Evolutionary conservation across 768 basidiomycete genomes (phyloP).

Genomic region (Mycena polygramma): DNA sequence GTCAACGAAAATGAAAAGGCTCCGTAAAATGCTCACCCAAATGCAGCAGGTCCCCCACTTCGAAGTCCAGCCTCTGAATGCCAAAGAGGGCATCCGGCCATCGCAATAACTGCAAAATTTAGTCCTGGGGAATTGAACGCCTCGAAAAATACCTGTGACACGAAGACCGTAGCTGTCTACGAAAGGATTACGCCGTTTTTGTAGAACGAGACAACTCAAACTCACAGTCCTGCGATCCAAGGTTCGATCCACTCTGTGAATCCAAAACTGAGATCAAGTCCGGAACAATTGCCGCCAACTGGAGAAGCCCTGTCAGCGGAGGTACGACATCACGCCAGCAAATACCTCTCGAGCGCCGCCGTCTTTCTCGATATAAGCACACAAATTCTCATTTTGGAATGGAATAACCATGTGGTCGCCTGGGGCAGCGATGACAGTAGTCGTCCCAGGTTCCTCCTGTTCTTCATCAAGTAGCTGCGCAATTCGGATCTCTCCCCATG

Average conservation of each 20-base stretch:
- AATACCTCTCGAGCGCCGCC: conserved; percentile 44
- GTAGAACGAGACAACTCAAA: neutral
- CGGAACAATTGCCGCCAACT: conserved; percentile 70
- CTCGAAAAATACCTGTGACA: conserved; percentile 60
- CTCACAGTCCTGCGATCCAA: conserved; percentile 68
- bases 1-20: neutral
- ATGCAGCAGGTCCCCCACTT: conserved; percentile 66
- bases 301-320: neutral
- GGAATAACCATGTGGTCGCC: conserved; percentile 59
- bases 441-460: conserved; percentile 40
- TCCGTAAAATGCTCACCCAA: conserved; percentile 54
- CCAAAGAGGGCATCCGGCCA: conserved; percentile 69
- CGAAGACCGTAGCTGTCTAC: conserved; percentile 67
- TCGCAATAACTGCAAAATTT: conserved; percentile 42
- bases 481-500: conserved; percentile 52
- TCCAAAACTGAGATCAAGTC: conserved; percentile 77
- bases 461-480: conserved; percentile 48
- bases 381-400: conserved; percentile 75
- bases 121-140: neutral
- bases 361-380: conserved; percentile 55
- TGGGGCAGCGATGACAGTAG: conserved; percentile 32
- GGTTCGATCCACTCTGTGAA: conserved; percentile 69
- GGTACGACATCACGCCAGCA: neutral
- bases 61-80: conserved; percentile 61
- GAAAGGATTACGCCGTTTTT: neutral